Conservation (phyloP, 768 basidiomycete genomes). For the Pulveroboletus sp. region DNA sequence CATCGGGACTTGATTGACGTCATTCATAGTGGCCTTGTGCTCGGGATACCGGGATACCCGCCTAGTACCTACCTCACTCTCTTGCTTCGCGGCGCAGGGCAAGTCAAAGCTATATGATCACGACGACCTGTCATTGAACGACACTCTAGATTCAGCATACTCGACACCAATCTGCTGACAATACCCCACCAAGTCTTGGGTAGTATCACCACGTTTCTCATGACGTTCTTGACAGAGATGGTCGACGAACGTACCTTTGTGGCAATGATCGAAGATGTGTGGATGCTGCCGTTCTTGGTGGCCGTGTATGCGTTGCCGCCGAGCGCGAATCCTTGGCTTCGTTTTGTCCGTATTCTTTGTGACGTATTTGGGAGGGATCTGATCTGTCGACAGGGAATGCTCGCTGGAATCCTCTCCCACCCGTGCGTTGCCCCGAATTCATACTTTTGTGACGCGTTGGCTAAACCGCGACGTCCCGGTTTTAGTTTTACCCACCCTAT, state of each 20-base stretch:
- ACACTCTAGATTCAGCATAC: slow-evolving; percentile 49
- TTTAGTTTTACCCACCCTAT: slow-evolving; percentile 47
- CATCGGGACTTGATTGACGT: not conserved
- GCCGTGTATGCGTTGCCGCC: slow-evolving; percentile 48
- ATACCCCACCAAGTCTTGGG: slow-evolving; percentile 54
- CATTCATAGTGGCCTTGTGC: slow-evolving; percentile 44
- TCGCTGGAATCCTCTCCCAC: slow-evolving; percentile 44
- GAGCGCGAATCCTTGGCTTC: slow-evolving; percentile 50
- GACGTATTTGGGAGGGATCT: not conserved
- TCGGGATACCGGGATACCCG: slow-evolving; percentile 46
- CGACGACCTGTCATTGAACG: not conserved
- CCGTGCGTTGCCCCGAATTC: slow-evolving; percentile 29
- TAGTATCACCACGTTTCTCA: slow-evolving; percentile 49
- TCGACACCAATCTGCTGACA: slow-evolving; percentile 56
- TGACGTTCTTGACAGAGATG: slow-evolving; percentile 45
- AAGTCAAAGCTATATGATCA: not conserved
- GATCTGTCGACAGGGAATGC: slow-evolving; percentile 11
- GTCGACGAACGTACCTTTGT: slow-evolving; percentile 52
- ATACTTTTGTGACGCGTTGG: not conserved
- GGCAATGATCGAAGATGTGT: slow-evolving; percentile 52
- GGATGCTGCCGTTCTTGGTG: slow-evolving; percentile 60
- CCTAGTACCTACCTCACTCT: slow-evolving; percentile 59
- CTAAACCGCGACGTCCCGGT: not conserved
- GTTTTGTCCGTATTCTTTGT: slow-evolving; percentile 39
- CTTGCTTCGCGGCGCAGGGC: slow-evolving; percentile 54